These are phyloP conservation scores for Blastocystis sp. DNA, from an alignment of 352 stramenopile species.

Conservation along the genomic window DNA sequence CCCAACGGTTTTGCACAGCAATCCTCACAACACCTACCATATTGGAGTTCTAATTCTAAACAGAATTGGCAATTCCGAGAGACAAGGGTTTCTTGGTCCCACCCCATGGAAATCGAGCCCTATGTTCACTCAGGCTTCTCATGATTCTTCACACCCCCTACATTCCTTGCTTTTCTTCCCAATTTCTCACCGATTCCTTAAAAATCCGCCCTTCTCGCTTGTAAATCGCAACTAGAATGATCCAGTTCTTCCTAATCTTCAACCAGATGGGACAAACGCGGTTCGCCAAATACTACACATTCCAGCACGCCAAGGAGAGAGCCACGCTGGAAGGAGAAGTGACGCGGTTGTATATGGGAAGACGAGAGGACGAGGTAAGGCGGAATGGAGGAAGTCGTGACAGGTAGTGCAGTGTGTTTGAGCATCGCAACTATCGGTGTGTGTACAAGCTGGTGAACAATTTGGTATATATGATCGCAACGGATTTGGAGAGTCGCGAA, in stretches of 20 bases:
- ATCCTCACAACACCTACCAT: neutral
- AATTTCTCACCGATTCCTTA: neutral
- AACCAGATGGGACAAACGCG: conserved; percentile 64
- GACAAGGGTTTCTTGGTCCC: neutral
- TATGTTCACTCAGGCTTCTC: neutral
- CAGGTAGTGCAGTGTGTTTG: conserved; percentile 48
- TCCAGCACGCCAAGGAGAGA: conserved; percentile 56
- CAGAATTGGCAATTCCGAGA: neutral
- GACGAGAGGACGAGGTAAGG: conserved; percentile 44
- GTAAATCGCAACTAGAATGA: conserved; percentile 3
- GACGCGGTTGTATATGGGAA: conserved; percentile 61
- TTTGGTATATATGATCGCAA: conserved; percentile 53
- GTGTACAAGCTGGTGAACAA: conserved; percentile 38
- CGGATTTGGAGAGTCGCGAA: conserved; percentile 22
- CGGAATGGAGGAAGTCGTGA: neutral
- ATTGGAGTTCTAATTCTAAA: conserved; percentile 28
- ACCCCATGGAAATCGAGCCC: neutral
- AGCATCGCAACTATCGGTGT: conserved; percentile 35
- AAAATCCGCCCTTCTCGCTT: neutral
- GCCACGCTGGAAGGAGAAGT: conserved; percentile 66
- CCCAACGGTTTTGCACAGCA: too few species aligned
- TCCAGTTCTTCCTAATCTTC: conserved; percentile 67
- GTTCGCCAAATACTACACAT: conserved; percentile 64
- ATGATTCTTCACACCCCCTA: neutral
- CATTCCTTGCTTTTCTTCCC: neutral